phyloP scores from a whole-genome alignment of 1,284 basidiomycete genomes.

The Cutaneotrichosporon sp. region DNA sequence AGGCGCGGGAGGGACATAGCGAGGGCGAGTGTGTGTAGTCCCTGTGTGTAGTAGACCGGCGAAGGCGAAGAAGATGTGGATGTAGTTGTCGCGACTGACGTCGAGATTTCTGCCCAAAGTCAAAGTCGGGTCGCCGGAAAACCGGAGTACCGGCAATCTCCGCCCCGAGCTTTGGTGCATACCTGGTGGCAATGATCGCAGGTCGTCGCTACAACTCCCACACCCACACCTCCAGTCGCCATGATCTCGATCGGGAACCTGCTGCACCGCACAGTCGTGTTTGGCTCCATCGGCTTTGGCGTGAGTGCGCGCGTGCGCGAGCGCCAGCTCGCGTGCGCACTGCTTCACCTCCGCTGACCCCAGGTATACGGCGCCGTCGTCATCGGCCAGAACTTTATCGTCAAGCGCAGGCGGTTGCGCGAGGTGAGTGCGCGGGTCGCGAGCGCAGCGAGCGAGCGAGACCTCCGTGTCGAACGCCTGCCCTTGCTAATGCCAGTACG shows the following conservation, averaged over 20 bases:
- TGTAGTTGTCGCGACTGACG: too few relatives aligned
- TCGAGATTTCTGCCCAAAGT: too few relatives aligned
- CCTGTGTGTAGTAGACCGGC: too few relatives aligned
- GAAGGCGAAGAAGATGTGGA: not conserved
- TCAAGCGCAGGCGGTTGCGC: slow-evolving; percentile 13
- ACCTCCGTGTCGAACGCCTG: too few relatives aligned
- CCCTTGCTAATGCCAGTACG: slow-evolving; percentile 11
- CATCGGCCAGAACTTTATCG: slow-evolving; percentile 17
- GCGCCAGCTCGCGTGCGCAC: too few relatives aligned
- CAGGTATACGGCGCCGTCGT: slow-evolving; percentile 21
- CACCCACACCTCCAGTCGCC: not conserved
- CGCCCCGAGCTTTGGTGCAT: too few relatives aligned
- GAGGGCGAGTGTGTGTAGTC: too few relatives aligned
- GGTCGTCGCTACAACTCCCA: not conserved
- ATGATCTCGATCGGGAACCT: slow-evolving; percentile 15
- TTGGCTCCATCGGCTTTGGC: slow-evolving; percentile 16
- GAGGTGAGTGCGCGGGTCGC: not conserved
- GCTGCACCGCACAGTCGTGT: slow-evolving; percentile 18
- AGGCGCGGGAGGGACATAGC: slow-evolving; percentile 14
- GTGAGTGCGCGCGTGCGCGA: slow-evolving; percentile 5
- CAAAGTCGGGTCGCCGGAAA: too few relatives aligned
- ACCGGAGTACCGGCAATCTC: too few relatives aligned
- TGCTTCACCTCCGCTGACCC: not conserved
- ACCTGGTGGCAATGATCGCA: too few relatives aligned
- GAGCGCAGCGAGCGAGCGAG: not conserved